Conservation (phyloP, 2,329 filamentous ascomycete species). For the Trichoderma aggressivum region DNA sequence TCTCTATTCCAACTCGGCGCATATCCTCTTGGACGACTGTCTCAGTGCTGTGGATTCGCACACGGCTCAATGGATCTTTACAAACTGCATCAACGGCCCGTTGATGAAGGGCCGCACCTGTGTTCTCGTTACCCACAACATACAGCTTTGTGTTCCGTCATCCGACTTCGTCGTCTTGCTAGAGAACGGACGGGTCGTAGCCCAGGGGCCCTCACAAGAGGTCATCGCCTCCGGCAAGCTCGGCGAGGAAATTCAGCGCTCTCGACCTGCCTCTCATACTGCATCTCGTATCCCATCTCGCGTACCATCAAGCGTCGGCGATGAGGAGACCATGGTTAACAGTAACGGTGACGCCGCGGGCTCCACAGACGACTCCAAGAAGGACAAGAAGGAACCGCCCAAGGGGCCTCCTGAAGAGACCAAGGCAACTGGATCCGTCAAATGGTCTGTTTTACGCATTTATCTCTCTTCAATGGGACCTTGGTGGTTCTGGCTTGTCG, state of each 20-base stretch:
- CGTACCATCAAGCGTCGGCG: constrained; percentile 70
- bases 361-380: constrained; percentile 46
- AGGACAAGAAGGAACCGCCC: constrained; percentile 43
- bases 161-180: constrained; percentile 80
- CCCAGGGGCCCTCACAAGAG: constrained; percentile 73
- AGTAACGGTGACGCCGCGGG: constrained; percentile 46
- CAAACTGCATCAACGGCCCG: constrained; percentile 83
- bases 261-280: constrained; percentile 64
- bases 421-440: constrained; percentile 83
- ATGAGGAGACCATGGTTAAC: constrained; percentile 57
- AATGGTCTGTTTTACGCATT: constrained; percentile 78
- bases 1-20: constrained; percentile 90
- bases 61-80: constrained; percentile 97
- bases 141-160: constrained; percentile 77
- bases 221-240: constrained; percentile 85
- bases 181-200: constrained; percentile 76
- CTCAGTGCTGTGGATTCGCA: constrained; percentile 96
- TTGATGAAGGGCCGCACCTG: constrained; percentile 88
- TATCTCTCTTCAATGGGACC: constrained; percentile 91
- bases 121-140: constrained; percentile 93
- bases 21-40: constrained; percentile 90
- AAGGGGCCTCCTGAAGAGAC: constrained; percentile 63
- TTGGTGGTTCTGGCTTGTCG: constrained; percentile 90
- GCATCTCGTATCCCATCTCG: constrained; percentile 74
- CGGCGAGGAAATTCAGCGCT: constrained; percentile 77